phyloP scores from a whole-genome alignment of 139 green algal genomes.

The Zygnema cylindricum region DNA sequence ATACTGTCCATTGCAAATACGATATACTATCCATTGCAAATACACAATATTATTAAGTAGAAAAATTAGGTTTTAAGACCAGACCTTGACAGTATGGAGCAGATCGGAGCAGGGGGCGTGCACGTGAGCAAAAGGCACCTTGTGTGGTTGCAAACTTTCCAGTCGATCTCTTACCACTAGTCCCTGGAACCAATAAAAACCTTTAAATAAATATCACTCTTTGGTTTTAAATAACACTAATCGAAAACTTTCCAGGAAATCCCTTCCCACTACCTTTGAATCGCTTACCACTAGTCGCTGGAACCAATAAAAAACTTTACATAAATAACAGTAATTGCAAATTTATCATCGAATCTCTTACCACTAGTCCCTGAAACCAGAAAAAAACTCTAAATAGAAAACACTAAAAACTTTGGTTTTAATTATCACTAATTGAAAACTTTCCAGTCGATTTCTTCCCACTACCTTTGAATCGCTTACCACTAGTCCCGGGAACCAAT shows the following conservation, averaged over 20 bases:
- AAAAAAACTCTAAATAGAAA: neutral
- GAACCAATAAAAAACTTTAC: neutral
- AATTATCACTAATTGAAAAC: too few species aligned
- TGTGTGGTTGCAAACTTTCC: constrained; percentile 72
- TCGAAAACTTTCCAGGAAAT: too few species aligned
- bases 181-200: constrained; percentile 12
- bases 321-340: too few species aligned
- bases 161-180: constrained; percentile 25
- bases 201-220: too few species aligned
- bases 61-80: too few species aligned
- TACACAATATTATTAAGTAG: too few species aligned
- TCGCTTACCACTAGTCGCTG: neutral
- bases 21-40: too few species aligned
- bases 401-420: too few species aligned
- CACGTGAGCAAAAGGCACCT: constrained; percentile 84
- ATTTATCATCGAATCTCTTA: constrained; percentile 18
- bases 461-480: neutral
- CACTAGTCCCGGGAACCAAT: neutral
- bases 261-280: neutral
- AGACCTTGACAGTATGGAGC: constrained; percentile 23
- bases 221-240: too few species aligned
- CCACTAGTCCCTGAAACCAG: constrained; percentile 40
- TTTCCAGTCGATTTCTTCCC: too few species aligned
- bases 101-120: constrained; percentile 45
- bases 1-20: too few species aligned